Conservation (phyloP, 2,329 filamentous ascomycete species). For the Fusarium udum region DNA sequence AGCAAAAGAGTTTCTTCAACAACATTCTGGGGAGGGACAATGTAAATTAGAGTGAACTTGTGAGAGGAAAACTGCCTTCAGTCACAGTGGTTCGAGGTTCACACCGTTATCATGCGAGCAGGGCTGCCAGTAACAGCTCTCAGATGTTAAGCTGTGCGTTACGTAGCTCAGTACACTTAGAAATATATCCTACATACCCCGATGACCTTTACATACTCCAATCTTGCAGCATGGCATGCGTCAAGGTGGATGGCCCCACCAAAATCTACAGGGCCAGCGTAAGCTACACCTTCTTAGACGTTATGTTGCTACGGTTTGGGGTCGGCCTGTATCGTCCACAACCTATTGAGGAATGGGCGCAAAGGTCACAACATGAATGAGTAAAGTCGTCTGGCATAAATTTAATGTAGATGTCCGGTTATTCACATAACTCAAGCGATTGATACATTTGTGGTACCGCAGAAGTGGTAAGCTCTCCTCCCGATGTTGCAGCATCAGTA, state of each 20-base stretch:
- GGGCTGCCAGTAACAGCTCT: no score
- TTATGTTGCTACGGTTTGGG: accelerated
- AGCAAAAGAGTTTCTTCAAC: neutral
- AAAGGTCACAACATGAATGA: neutral
- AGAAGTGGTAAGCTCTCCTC: neutral
- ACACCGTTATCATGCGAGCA: accelerated
- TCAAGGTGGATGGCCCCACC: accelerated
- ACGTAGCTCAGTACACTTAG: accelerated
- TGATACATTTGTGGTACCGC: neutral
- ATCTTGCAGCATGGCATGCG: accelerated
- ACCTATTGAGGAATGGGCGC: neutral
- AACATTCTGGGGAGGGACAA: accelerated
- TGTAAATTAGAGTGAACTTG: accelerated
- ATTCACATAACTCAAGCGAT: no score
- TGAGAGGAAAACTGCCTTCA: accelerated
- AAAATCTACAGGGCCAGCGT: neutral
- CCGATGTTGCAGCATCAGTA: neutral
- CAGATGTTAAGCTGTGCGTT: neutral
- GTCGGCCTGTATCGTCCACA: accelerated
- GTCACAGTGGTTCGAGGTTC: accelerated
- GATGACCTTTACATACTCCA: no score
- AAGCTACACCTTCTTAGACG: neutral
- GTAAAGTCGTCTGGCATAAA: accelerated
- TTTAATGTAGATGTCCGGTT: accelerated
- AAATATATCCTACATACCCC: no score